Conservation (phyloP, 805 yeast species). For the Schwanniomyces yamadae region DNA sequence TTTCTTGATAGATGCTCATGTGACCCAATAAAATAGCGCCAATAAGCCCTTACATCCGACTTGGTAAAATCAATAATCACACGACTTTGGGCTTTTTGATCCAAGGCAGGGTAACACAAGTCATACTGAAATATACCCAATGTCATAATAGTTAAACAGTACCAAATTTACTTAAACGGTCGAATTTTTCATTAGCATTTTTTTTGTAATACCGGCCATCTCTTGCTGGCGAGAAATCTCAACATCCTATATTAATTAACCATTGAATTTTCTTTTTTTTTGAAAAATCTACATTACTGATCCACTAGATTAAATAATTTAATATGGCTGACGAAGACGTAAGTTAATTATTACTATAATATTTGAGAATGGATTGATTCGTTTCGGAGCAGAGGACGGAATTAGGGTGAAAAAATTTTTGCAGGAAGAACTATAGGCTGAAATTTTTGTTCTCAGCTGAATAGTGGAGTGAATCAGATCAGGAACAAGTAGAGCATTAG, state of each 20-base stretch:
- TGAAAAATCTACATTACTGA: neutral
- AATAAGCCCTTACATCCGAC: neutral
- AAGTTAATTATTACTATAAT: slow-evolving; percentile 4
- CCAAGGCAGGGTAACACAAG: slow-evolving; percentile 11
- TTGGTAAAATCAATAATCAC: no score
- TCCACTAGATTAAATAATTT: slow-evolving; percentile 1
- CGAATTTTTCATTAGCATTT: neutral
- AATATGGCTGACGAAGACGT: slow-evolving; percentile 14
- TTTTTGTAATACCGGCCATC: neutral
- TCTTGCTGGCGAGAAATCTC: slow-evolving; percentile 3
- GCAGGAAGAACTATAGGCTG: no score
- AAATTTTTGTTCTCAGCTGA: no score
- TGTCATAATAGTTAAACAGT: slow-evolving; percentile 2
- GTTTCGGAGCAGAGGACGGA: neutral
- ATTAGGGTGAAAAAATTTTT: no score
- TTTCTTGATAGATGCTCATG: slow-evolving; percentile 4
- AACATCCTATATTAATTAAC: slow-evolving; percentile 1
- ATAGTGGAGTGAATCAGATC: no score
- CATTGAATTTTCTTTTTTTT: slow-evolving; percentile 1
- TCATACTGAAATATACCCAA: slow-evolving; percentile 8
- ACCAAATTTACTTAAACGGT: slow-evolving; percentile 1
- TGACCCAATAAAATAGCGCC: slow-evolving; percentile 1
- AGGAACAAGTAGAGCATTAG: no score
- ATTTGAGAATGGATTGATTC: neutral
- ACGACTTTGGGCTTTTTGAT: slow-evolving; percentile 1